Percentiles rank a stretch among this genome's conserved stretches.
Conservation (phyloP, 2,329 filamentous ascomycete species). For the Penicillium corylophilum region DNA sequence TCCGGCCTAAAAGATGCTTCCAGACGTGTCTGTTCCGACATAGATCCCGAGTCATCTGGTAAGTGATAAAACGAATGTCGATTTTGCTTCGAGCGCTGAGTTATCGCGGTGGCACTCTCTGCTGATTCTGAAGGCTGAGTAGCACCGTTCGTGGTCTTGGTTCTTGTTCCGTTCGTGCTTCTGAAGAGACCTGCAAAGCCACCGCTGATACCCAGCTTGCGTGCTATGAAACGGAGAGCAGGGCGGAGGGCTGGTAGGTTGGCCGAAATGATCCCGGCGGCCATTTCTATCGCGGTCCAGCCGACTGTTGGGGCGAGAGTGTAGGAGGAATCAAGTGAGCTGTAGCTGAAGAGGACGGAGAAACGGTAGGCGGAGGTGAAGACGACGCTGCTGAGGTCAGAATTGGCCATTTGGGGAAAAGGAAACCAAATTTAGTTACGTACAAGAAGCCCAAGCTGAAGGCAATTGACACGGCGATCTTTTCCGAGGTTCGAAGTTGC, state of each 20-base stretch:
- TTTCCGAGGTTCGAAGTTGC: slow-evolving; percentile 23
- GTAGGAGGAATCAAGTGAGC: slow-evolving; percentile 23
- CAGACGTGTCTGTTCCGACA: slow-evolving; percentile 1
- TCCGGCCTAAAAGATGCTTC: slow-evolving; percentile 18
- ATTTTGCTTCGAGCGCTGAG: slow-evolving; percentile 2
- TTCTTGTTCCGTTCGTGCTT: slow-evolving; percentile 3
- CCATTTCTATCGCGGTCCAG: slow-evolving; percentile 32
- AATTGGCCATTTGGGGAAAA: neutral
- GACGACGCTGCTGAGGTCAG: slow-evolving; percentile 20
- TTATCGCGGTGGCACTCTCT: slow-evolving; percentile 1
- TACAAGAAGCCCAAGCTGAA: slow-evolving; percentile 27
- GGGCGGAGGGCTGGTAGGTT: slow-evolving; percentile 28
- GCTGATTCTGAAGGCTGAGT: neutral
- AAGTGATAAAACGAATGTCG: slow-evolving; percentile 22
- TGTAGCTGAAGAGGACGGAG: slow-evolving; percentile 28
- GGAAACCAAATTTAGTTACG: neutral
- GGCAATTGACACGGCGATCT: slow-evolving; percentile 21
- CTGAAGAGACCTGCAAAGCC: slow-evolving; percentile 14
- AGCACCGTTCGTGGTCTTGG: slow-evolving; percentile 4
- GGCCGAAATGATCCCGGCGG: slow-evolving; percentile 29
- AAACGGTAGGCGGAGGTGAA: slow-evolving; percentile 29
- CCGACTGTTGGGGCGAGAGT: slow-evolving; percentile 29
- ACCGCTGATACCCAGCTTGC: slow-evolving; percentile 17
- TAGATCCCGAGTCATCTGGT: slow-evolving; percentile 12
- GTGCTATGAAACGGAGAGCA: slow-evolving; percentile 21